A percentile compares a stretch with the other conserved stretches of the same genome.
phyloP scores from a whole-genome alignment of 2,329 filamentous ascomycete species.

The Pseudogymnoascus sp. region DNA sequence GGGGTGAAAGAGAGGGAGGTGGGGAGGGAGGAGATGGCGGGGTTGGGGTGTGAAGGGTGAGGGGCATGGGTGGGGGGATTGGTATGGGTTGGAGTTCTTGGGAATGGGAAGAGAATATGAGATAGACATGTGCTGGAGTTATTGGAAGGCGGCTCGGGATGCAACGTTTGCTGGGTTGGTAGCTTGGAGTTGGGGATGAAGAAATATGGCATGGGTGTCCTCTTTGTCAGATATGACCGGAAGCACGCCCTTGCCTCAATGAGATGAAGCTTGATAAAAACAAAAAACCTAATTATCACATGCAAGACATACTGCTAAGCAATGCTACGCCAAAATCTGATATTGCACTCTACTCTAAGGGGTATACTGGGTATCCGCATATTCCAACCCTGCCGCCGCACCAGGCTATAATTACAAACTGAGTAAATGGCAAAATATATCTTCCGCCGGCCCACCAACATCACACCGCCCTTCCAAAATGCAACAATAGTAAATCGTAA shows the following conservation, averaged over 20 bases:
- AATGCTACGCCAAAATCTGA: not conserved
- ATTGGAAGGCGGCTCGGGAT: not conserved
- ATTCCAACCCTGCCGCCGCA: not conserved
- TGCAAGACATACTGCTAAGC: not conserved
- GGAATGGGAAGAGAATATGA: not conserved
- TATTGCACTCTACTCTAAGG: constrained; percentile 4
- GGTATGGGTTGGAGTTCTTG: not conserved
- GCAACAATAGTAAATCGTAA: not conserved
- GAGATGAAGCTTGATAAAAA: not conserved
- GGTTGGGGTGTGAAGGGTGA: constrained; percentile 39
- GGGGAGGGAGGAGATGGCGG: constrained; percentile 61
- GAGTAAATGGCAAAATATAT: constrained; percentile 8
- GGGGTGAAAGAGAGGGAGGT: constrained; percentile 49
- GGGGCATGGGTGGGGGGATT: not conserved
- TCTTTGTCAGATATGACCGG: not conserved
- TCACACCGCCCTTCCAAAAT: not conserved
- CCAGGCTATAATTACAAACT: constrained; percentile 5
- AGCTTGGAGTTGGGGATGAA: not conserved
- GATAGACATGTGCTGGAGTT: not conserved
- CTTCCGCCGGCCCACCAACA: not conserved
- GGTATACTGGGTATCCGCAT: constrained; percentile 4
- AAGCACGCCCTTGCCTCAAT: not conserved
- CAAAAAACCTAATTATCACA: not conserved
- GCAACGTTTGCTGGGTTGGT: not conserved
- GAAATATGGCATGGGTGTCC: not conserved